Evolutionary conservation across 2,329 filamentous ascomycete genomes (phyloP), one percentile per base, ranked within the genome.

Genomic region (Rhynchosporium secalis): DNA sequence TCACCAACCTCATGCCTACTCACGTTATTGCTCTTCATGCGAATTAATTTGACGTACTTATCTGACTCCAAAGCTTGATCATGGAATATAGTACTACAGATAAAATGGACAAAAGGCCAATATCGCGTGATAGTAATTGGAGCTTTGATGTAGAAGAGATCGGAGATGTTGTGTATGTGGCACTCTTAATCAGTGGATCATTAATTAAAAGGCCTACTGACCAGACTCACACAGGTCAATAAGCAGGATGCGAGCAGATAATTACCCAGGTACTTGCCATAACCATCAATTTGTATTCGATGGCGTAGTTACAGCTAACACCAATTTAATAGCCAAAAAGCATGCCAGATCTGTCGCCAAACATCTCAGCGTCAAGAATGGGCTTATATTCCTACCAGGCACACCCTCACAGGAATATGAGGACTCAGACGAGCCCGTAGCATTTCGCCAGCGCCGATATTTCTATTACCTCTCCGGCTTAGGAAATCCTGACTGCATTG

Each of bases 401-500:
- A 76, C 80, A 56, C 76, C 78, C 3, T 79, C 78, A 4, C 73
- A 77, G 48, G 77, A 79, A 58, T 79, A 80, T 66, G 81, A 84
- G 62, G 85, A 88, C 68, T 86, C 83, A 33, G 85, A 88, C 65
- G 81, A 84, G 76, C 75, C 77, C 61, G 77, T 77, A 26, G 76
- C 78, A 5, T 87, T 86, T 68, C 79, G 84, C 13, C 85, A 87
- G 70, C 78, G 79, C 65, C 80, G 85, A 28, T 86, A 86, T 70
- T 87, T 87, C 69, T 86, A 83, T 73, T 86, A 87, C 66, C 71
- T 87, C 49, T 82, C 78, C 61, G 84, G 84, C 61, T 74, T 78
- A 28, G 76, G 84, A 58, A 79, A 83, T 62, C 74, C 83, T 1
- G 80, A 83, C 66, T 86, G 82, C 68, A 76, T 79, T 61, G 69